Percentiles rank a stretch among this genome's conserved stretches.
These are phyloP conservation scores for Kurtzmaniella quercitrusa DNA, from an alignment of 1,139 yeast genomes.

Conservation along the genomic window DNA sequence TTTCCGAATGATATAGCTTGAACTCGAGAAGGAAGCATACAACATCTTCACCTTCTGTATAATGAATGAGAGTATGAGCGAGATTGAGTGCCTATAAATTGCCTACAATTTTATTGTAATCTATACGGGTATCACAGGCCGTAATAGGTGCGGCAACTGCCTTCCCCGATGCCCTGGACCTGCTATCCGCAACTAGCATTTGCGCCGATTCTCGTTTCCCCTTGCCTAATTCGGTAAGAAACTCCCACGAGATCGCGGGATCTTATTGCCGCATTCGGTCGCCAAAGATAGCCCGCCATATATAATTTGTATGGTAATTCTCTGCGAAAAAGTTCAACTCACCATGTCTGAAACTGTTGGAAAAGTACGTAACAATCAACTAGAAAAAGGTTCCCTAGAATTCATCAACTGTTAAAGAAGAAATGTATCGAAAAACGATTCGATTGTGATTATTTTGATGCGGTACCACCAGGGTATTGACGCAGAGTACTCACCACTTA, in stretches of 20 bases:
- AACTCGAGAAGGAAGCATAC: too few relatives aligned
- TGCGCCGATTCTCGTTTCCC: not conserved
- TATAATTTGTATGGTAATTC: not conserved
- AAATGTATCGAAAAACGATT: not conserved
- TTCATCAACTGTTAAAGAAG: not conserved
- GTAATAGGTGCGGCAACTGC: not conserved
- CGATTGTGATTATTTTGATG: not conserved
- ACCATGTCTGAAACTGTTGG: slow-evolving; percentile 14
- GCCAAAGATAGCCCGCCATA: not conserved
- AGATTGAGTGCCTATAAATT: too few relatives aligned
- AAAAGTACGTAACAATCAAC: slow-evolving; percentile 10
- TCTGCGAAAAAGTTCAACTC: not conserved
- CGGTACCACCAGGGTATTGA: not conserved
- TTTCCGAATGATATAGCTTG: too few relatives aligned
- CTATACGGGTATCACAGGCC: too few relatives aligned
- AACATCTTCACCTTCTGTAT: too few relatives aligned
- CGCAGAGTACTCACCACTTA: not conserved
- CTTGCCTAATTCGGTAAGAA: not conserved
- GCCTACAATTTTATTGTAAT: too few relatives aligned
- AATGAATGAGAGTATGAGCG: too few relatives aligned
- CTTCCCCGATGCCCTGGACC: not conserved
- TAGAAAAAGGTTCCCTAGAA: not conserved
- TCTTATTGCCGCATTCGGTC: not conserved
- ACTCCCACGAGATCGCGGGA: not conserved
- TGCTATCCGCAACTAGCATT: not conserved